Percentiles rank a stretch among this genome's conserved stretches.
These are phyloP conservation scores for Naganishia randhawae DNA, from an alignment of 768 basidiomycete species.

Conservation along the genomic window DNA sequence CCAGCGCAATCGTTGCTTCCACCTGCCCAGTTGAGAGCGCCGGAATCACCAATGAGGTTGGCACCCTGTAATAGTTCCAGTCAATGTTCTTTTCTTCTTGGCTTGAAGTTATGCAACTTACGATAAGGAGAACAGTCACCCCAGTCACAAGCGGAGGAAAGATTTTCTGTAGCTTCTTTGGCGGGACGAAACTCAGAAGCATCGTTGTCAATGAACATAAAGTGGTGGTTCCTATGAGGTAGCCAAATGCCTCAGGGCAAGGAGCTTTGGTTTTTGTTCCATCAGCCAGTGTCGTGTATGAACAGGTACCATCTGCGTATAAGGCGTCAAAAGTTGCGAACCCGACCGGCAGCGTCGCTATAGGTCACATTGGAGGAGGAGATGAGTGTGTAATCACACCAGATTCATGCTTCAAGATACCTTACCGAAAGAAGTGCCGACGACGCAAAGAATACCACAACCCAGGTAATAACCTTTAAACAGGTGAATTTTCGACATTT, in stretches of 20 bases:
- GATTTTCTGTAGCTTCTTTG: constrained; percentile 55
- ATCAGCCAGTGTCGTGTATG: constrained; percentile 58
- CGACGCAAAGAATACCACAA: constrained; percentile 75
- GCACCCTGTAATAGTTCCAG: constrained; percentile 54
- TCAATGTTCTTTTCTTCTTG: not conserved
- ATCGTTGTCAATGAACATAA: constrained; percentile 78
- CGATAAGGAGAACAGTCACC: constrained; percentile 64
- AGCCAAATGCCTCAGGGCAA: constrained; percentile 78
- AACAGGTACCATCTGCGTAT: constrained; percentile 75
- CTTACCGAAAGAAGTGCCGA: constrained; percentile 53
- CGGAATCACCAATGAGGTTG: constrained; percentile 68
- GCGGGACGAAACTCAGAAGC: constrained; percentile 69
- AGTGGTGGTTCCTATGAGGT: constrained; percentile 67
- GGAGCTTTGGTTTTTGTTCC: constrained; percentile 61
- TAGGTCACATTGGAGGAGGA: constrained; percentile 38
- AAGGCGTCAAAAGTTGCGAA: constrained; percentile 64
- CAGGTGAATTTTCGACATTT: constrained; percentile 68
- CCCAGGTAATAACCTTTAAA: constrained; percentile 65
- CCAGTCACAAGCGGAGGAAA: constrained; percentile 82
- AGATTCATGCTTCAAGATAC: no score
- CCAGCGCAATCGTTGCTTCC: constrained; percentile 67
- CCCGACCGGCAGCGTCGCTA: constrained; percentile 68
- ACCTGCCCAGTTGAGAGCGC: constrained; percentile 77
- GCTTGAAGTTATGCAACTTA: not conserved
- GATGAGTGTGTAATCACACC: not conserved